phyloP scores from a whole-genome alignment of 1,139 yeast genomes.

The Wickerhamomyces sp. region DNA sequence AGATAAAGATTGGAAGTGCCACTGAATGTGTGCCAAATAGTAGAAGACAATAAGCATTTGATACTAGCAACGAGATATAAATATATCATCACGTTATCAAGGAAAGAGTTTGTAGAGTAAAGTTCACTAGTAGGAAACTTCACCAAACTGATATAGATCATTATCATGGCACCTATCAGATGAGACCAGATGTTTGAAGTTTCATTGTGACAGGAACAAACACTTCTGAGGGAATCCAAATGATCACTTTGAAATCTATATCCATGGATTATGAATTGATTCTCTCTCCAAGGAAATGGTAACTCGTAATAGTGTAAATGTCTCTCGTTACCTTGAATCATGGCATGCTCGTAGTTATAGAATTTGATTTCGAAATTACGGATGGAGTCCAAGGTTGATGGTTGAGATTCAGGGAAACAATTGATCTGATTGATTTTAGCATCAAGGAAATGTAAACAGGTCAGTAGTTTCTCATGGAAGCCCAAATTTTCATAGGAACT shows the following conservation, averaged over 20 bases:
- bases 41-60: slow-evolving; percentile 72
- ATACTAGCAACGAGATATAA: slow-evolving; percentile 68
- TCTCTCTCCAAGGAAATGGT: slow-evolving; percentile 92
- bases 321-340: slow-evolving; percentile 48
- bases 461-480: slow-evolving; percentile 40
- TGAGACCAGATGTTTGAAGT: slow-evolving; percentile 95
- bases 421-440: slow-evolving; percentile 51
- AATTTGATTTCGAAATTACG: slow-evolving; percentile 35
- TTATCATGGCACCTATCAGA: slow-evolving; percentile 57
- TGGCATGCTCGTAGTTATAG: slow-evolving; percentile 59
- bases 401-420: slow-evolving; percentile 39
- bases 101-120: slow-evolving; percentile 33
- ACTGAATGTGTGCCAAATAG: slow-evolving; percentile 89
- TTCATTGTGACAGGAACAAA: slow-evolving; percentile 77
- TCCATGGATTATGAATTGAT: slow-evolving; percentile 77
- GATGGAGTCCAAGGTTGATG: slow-evolving; percentile 21
- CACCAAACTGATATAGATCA: slow-evolving; percentile 51
- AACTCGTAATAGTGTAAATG: slow-evolving; percentile 80
- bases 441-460: slow-evolving; percentile 53
- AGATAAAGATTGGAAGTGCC: slow-evolving; percentile 64
- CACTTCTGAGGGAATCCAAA: slow-evolving; percentile 48
- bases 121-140: slow-evolving; percentile 59
- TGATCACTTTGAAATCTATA: slow-evolving; percentile 78
- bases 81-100: slow-evolving; percentile 48
- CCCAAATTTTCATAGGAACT: slow-evolving; percentile 19